Percentiles rank a stretch among this genome's conserved stretches.
Evolutionary conservation across 2,329 filamentous ascomycete species (phyloP).

Genomic region (Ceratocystis cacaofunesta): DNA sequence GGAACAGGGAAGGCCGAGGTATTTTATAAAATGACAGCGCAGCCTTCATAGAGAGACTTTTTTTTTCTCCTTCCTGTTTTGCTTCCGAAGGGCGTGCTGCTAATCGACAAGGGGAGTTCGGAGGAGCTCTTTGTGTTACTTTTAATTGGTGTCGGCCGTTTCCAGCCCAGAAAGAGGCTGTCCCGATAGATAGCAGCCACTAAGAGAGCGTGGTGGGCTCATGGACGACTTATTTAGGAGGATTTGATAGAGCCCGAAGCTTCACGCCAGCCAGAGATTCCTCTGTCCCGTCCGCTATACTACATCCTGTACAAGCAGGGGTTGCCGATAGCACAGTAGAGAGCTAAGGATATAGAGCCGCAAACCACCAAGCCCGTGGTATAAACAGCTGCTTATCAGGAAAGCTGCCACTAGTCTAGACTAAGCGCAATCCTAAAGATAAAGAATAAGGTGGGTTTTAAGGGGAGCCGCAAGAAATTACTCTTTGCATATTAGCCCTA

Average conservation of each 20-base stretch:
- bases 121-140: not conserved
- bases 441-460: not conserved
- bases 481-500: not conserved
- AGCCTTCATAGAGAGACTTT: not conserved
- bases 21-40: not conserved
- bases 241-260: constrained; percentile 1
- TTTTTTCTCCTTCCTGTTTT: not conserved
- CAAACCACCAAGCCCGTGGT: not conserved
- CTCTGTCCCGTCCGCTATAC: not conserved
- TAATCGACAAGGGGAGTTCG: not conserved
- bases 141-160: not conserved
- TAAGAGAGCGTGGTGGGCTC: not conserved
- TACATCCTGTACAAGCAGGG: not conserved
- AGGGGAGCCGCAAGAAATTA: not conserved
- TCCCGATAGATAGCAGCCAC: not conserved
- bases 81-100: not conserved
- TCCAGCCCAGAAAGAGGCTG: not conserved
- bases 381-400: not conserved
- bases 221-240: not conserved
- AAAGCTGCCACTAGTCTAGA: not conserved
- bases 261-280: not conserved
- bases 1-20: not conserved
- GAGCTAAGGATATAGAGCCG: not conserved
- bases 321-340: not conserved
- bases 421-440: not conserved